Base-by-base conservation (phyloP, 2,329 filamentous ascomycete species). In the Talaromyces sp. region DNA sequence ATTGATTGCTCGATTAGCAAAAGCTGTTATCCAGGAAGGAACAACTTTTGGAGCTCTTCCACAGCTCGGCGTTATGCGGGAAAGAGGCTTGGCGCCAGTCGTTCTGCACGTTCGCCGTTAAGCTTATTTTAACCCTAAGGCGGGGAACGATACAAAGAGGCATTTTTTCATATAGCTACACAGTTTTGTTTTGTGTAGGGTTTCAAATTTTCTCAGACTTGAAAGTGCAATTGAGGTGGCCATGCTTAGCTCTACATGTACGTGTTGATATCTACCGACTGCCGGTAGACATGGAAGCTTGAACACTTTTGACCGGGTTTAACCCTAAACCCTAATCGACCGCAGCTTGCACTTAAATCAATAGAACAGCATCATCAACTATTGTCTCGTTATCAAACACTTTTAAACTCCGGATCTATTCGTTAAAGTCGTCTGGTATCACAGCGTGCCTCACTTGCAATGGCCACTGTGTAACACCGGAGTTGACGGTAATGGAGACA, bases 61-160 rank as follows among this genome's bases (percentile, higher is more conserved):
- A 31, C 27, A 56, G 33, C 33, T 56, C 52, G 31, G 52, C 49
- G 14, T 52, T 1, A 52, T 52, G 49, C 49, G 49, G 49, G 49
- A 52, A 52, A 14, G 7, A 39, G 52, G n/a, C 52, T 56, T 56
- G 52, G 52, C 52, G 31, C 50, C n/a, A 35, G 8, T n/a, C 50
- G 16, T 33, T 52, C 52, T 56, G 52, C 19, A 37, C 31, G 50
- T 35, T 35, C 31, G 1, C 47, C 24, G 47, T 50, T 50, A 50
- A 56, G 52, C 52, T 39, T 56, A 56, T 39, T 56, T 56, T 39
- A 37, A 56, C 52, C 52, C 33, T 54, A 54, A 6, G 16, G 49
- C 50, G 50, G 50, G 50, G 24, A 37, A 37, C 13, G 35, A 10
- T 37, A 37, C 35, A 37, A 22, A 22, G 35, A 37, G 35, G 9